Evolutionary conservation across 1,284 basidiomycete species (phyloP).

Genomic region (Mycena sp.): DNA sequence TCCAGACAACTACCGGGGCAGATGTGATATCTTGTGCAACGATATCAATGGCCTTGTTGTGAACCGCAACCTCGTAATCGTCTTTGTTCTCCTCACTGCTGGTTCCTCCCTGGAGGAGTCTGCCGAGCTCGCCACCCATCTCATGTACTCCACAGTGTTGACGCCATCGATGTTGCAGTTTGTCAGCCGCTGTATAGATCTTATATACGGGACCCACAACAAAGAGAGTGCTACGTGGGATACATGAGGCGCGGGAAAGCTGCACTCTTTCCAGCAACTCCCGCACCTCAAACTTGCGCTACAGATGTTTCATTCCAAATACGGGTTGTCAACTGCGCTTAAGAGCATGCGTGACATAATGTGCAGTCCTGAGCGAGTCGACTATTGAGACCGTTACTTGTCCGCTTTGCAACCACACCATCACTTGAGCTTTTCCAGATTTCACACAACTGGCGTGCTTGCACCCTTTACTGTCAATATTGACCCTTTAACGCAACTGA

Average conservation of each 20-base stretch:
- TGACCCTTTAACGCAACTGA: conserved; percentile 46
- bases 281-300: background rate
- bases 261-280: conserved; percentile 4
- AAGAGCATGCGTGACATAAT: too few species aligned
- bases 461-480: conserved; percentile 47
- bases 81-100: conserved; percentile 44
- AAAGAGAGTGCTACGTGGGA: background rate
- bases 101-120: conserved; percentile 47
- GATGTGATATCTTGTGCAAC: conserved; percentile 47
- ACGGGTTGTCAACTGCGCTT: conserved; percentile 34
- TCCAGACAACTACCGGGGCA: conserved; percentile 45
- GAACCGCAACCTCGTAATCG: conserved; percentile 48
- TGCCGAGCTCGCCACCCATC: conserved; percentile 47
- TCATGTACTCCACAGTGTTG: conserved; percentile 50
- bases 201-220: background rate
- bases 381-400: too few species aligned
- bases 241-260: background rate
- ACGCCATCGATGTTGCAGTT: conserved; percentile 43
- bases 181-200: conserved; percentile 35
- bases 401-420: conserved; percentile 48
- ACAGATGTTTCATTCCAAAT: conserved; percentile 10
- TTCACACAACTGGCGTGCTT: conserved; percentile 50
- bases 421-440: conserved; percentile 44
- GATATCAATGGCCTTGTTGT: conserved; percentile 43
- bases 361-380: too few species aligned